Percentiles rank a stretch among this genome's conserved stretches.
Evolutionary conservation across 2,329 filamentous ascomycete genomes (phyloP).

Genomic region (Cladosporium velox): DNA sequence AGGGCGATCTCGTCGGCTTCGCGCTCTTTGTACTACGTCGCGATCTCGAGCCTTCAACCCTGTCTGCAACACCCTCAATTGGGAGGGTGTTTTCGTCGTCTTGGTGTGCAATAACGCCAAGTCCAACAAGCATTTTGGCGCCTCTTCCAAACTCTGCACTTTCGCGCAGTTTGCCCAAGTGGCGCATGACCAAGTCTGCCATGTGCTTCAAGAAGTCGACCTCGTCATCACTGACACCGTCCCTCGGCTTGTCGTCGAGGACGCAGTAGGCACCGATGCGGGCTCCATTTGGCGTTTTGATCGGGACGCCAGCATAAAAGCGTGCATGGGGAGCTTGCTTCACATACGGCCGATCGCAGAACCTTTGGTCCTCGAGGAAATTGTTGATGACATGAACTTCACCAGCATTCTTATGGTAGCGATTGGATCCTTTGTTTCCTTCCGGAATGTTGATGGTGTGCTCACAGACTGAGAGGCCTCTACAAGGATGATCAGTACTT

Average conservation of each 20-base stretch:
- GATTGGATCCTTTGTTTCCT: constrained; percentile 28
- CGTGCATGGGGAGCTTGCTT: constrained; percentile 31
- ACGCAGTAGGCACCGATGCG: constrained; percentile 64
- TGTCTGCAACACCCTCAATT: not conserved
- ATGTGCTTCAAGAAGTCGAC: constrained; percentile 60
- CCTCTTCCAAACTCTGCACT: constrained; percentile 45
- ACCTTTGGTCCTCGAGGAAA: constrained; percentile 30
- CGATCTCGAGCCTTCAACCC: not conserved
- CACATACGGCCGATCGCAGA: constrained; percentile 35
- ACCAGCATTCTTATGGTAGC: constrained; percentile 3
- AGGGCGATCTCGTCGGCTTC: not conserved
- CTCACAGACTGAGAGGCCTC: constrained; percentile 35
- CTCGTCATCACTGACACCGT: constrained; percentile 52
- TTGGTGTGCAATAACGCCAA: not conserved
- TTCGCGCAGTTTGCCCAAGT: constrained; percentile 59
- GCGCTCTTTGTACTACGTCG: not conserved
- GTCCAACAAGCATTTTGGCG: constrained; percentile 9
- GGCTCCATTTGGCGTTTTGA: constrained; percentile 59
- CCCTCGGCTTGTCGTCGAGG: constrained; percentile 58
- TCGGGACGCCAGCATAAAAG: constrained; percentile 64
- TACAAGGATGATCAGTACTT: not conserved
- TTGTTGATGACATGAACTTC: constrained; percentile 35
- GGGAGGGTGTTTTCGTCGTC: not conserved
- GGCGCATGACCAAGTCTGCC: constrained; percentile 60
- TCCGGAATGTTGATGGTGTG: constrained; percentile 31